Evolutionary conservation across 495 filamentous ascomycete species (phyloP), one percentile per base, ranked within the genome.

Genomic region (Penicillium robsamsonii): DNA sequence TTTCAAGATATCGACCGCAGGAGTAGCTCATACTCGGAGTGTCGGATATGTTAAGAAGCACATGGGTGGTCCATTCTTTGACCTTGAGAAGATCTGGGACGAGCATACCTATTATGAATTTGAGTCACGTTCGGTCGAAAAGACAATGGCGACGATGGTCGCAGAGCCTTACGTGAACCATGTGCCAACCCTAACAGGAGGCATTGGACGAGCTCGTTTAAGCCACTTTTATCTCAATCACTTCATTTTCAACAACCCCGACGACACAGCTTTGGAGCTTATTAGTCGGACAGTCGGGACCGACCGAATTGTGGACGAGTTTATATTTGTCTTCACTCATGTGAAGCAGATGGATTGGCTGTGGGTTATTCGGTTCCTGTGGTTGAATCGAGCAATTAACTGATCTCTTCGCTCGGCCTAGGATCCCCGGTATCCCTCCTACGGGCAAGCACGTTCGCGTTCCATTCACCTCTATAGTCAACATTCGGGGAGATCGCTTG

Each of bases 191-290:
- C 48, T 88, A 64, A 91, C 88, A 3, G 90, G 90, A 12, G 90
- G 89, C 0, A 75, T 89, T 41, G 90, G 90, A 2, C 75, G 81
- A 22, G 73, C 77, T 31, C 76, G 78, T 8, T 71, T 94, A 20
- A 78, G 77, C 2, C 64, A 75, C 7, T 95, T 94, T 64, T 93
- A 93, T 65, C 76, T 75, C 5, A 67, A 90, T 46, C 83, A 88
- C 62, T 93, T 93, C 71, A 87, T 91, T 53, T 85, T 86, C 37
- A 79, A 75, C 47, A 88, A 91, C 50, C 86, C 90, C 13, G 75
- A 75, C 0, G 84, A 86, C 38, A 80, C 85, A 9, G 67, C 67
- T 24, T 75, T 91, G 56, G 84, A 88, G 58, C 77, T 93, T 5
- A 70, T 93, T 27, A 89, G 85, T 38, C 79, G 90, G 12, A 93